Evolutionary conservation across 148 eudicot genomes (phyloP).

Genomic region (Cornus kousa): DNA sequence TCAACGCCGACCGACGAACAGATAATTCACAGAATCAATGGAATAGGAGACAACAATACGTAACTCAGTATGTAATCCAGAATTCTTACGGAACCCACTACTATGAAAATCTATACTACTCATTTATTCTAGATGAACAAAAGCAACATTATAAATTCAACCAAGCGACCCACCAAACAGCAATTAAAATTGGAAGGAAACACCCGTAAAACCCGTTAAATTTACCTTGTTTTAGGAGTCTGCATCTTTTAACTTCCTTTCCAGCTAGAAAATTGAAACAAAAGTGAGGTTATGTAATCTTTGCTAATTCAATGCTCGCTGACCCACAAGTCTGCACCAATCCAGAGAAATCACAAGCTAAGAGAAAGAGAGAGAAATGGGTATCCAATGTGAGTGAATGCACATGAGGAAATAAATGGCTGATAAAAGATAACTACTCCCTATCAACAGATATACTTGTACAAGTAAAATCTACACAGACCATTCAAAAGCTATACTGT

Average conservation of each 20-base stretch:
- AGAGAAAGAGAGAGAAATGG: conserved; percentile 21
- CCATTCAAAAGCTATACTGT: neutral
- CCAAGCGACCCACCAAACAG: neutral
- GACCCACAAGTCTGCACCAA: conserved; percentile 56
- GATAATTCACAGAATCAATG: neutral
- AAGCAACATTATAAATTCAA: conserved; percentile 1
- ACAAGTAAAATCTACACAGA: neutral
- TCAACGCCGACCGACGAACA: neutral
- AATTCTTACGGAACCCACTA: neutral
- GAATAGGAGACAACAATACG: neutral
- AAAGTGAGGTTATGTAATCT: conserved; percentile 12
- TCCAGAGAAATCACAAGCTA: conserved; percentile 34
- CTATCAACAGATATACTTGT: neutral
- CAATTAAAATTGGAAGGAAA: conserved; percentile 11
- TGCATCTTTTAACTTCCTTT: conserved; percentile 53
- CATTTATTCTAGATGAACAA: neutral
- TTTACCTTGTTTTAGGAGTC: conserved; percentile 74
- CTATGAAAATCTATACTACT: neutral
- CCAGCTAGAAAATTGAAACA: conserved; percentile 22
- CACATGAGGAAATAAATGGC: conserved; percentile 20
- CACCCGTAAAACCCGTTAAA: conserved; percentile 8
- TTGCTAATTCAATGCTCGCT: conserved; percentile 46
- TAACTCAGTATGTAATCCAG: neutral
- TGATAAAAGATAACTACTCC: neutral
- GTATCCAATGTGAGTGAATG: conserved; percentile 48